Evolutionary conservation across 441 rosid species (phyloP).

Genomic region (Gossypium schwendimanii): DNA sequence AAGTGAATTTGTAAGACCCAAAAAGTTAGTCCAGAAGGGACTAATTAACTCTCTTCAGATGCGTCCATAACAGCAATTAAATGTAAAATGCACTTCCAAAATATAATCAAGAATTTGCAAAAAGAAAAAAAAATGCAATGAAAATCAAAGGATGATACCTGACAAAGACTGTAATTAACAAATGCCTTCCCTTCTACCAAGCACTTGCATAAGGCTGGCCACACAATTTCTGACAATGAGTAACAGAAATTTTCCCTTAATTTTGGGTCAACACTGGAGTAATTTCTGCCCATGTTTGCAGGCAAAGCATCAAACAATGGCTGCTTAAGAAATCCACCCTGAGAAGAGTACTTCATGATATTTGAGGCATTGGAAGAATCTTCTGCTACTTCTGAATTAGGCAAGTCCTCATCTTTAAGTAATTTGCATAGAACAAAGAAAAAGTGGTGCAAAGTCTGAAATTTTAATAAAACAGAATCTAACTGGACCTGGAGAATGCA

Average conservation of each 20-base stretch:
- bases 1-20: background rate
- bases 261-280: constrained; percentile 32
- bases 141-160: constrained; percentile 45
- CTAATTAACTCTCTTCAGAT: background rate
- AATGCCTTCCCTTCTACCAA: constrained; percentile 79
- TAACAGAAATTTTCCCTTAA: constrained; percentile 43
- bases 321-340: constrained; percentile 86
- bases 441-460: constrained; percentile 78
- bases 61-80: background rate
- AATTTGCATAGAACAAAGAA: constrained; percentile 75
- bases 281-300: constrained; percentile 24
- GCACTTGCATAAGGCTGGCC: constrained; percentile 69
- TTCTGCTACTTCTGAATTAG: constrained; percentile 30
- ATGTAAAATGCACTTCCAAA: background rate
- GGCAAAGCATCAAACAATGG: constrained; percentile 43
- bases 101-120: background rate
- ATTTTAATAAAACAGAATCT: constrained; percentile 58
- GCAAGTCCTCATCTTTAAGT: constrained; percentile 53
- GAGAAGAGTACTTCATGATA: constrained; percentile 39
- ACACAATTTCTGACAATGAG: constrained; percentile 56
- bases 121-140: background rate
- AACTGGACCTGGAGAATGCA: constrained; percentile 53
- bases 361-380: constrained; percentile 29
- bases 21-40: constrained; percentile 4
- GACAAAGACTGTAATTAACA: constrained; percentile 68